Evolutionary conservation across 2,329 filamentous ascomycete species (phyloP).

Genomic region (Calonectria pauciramosa): DNA sequence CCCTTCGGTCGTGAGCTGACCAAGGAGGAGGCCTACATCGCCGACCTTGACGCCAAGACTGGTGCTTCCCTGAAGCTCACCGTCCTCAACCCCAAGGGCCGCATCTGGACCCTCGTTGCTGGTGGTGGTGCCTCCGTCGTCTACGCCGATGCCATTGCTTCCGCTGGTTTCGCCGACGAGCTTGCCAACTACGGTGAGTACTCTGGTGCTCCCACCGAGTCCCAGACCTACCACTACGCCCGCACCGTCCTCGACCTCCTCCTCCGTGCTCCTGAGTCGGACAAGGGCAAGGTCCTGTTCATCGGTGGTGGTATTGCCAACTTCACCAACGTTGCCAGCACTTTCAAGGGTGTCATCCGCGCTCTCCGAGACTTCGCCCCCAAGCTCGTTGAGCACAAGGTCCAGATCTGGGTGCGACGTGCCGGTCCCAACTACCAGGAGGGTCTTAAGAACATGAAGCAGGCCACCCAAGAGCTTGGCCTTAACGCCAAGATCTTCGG

Average conservation of each 20-base stretch:
- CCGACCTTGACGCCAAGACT: constrained; percentile 98
- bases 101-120: constrained; percentile 98
- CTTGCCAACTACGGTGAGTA: constrained; percentile 99
- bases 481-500: constrained; percentile 77
- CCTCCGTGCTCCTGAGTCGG: constrained; percentile 87
- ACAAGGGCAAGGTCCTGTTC: constrained; percentile 98
- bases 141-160: constrained; percentile 98
- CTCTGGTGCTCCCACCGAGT: constrained; percentile 98
- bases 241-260: constrained; percentile 97
- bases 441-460: constrained; percentile 99
- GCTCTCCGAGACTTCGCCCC: constrained; percentile 92
- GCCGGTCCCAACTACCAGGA: constrained; percentile 98
- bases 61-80: constrained; percentile 99
- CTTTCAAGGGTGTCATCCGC: constrained; percentile 99
- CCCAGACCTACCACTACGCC: constrained; percentile 99
- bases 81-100: constrained; percentile 90
- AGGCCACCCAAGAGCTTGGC: constrained; percentile 91
- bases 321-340: constrained; percentile 99
- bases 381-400: constrained; percentile 93
- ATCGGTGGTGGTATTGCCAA: constrained; percentile 99
- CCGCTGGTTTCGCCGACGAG: constrained; percentile 93
- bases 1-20: constrained; percentile 98
- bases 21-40: constrained; percentile 99
- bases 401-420: constrained; percentile 94
- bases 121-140: constrained; percentile 99